Evolutionary conservation across 2,329 filamentous ascomycete genomes (phyloP), one percentile per base, ranked within the genome.

Genomic region (Exophiala sp.): DNA sequence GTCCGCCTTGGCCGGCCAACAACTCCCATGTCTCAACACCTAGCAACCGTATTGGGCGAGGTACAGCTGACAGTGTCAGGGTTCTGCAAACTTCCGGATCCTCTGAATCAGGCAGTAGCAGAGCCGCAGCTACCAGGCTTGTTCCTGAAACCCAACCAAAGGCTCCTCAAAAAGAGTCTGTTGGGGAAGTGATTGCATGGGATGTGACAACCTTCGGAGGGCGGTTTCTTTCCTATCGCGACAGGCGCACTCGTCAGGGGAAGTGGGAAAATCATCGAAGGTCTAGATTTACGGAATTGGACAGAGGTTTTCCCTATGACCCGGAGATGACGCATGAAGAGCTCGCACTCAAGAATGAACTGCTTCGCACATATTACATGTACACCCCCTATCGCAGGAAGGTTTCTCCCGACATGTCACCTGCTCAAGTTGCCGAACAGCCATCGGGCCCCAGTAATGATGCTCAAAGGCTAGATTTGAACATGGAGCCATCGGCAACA

Each of bases 221-320:
- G 9, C 16, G 32, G n/a, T 58, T 55, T 52, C 49, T 58, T n/a
- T 39, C 30, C 22, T 40, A 23, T 13, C 53, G 56, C 16, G 56
- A 58, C 27, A 29, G 13, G 3, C 38, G 23, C n/a, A 52, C 58
- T 27, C 55, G 47, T 27, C n/a, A 21, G 9, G 57, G 55, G 19
- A 34, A 3, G 3, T 57, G 43, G 47, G 16, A 24, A 23, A 13
- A 37, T n/a, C 39, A 41, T 11, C 19, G 9, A 21, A n/a, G 14
- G 21, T 29, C 34, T 45, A 3, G 9, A 11, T 45, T 16, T 22
- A 43, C 40, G n/a, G 21, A 48, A 9, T 22, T 58, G 4, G 35
- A 46, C 43, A 30, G 40, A 14, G 38, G 23, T 19, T 59, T 59
- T 35, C 57, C 55, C 22, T 59, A 56, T 48, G 46, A 50, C n/a